These are phyloP conservation scores for Lachnellula hyalina DNA, from an alignment of 2,329 filamentous ascomycete species.

Conservation along the genomic window DNA sequence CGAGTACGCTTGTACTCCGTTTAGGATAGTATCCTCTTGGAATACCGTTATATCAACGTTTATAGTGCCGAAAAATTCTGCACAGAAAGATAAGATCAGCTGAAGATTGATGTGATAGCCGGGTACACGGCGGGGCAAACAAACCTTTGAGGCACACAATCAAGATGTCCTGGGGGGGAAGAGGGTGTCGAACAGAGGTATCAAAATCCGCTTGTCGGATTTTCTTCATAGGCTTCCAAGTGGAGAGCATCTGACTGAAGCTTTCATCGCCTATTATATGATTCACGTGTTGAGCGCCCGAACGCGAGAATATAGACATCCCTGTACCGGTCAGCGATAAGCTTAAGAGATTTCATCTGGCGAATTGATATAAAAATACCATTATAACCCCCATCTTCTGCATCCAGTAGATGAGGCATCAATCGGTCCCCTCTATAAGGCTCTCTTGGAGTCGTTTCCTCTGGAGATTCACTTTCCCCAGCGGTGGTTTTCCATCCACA, in stretches of 20 bases:
- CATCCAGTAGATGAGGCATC: neutral
- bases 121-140: neutral
- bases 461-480: neutral
- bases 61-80: conserved; percentile 2
- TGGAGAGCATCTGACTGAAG: conserved; percentile 8
- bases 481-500: conserved; percentile 1
- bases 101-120: neutral
- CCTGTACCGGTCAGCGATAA: neutral
- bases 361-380: neutral
- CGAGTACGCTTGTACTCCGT: conserved; percentile 6
- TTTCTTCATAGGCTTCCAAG: neutral
- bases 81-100: neutral
- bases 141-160: conserved; percentile 2
- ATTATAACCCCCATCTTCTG: neutral
- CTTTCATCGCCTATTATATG: conserved; percentile 11
- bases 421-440: conserved; percentile 1
- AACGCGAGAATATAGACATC: conserved; percentile 11
- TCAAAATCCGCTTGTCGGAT: conserved; percentile 4
- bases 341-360: too few relatives aligned
- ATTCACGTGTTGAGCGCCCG: conserved; percentile 12
- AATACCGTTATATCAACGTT: conserved; percentile 9
- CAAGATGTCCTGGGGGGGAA: conserved; percentile 4
- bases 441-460: neutral
- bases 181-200: conserved; percentile 3
- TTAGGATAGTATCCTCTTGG: conserved; percentile 5